Conservation (phyloP, 2,329 filamentous ascomycete genomes). For the Bertia moriformis region DNA sequence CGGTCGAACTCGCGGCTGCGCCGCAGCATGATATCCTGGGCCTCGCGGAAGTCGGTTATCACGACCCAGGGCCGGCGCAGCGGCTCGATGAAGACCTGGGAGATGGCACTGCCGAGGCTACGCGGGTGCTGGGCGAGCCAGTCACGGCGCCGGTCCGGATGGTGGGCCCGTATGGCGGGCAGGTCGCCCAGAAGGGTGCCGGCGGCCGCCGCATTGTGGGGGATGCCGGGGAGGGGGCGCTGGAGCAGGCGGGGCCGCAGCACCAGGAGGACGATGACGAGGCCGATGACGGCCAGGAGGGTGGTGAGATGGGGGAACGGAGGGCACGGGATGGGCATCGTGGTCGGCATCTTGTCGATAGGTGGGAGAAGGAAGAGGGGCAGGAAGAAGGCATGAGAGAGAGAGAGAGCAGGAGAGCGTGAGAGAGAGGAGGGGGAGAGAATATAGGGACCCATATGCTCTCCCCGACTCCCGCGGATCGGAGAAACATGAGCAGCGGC, state of each 20-base stretch:
- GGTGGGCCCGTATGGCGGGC: background rate
- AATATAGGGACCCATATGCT: too few species aligned
- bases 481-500: too few species aligned
- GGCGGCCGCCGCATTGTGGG: background rate
- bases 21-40: conserved; percentile 16
- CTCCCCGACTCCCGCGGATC: too few species aligned
- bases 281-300: background rate
- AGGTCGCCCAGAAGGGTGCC: background rate
- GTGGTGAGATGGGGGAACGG: background rate
- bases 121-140: conserved; percentile 6
- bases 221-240: background rate
- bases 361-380: too few species aligned
- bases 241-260: background rate
- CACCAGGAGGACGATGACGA: background rate
- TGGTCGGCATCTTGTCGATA: too few species aligned
- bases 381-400: too few species aligned
- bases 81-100: conserved; percentile 18
- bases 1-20: conserved; percentile 17
- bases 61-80: conserved; percentile 15
- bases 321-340: too few species aligned
- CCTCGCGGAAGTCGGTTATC: conserved; percentile 15
- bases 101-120: conserved; percentile 10
- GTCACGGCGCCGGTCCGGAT: background rate
- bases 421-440: too few species aligned
- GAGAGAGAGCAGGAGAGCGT: too few species aligned